A percentile compares a stretch with the other conserved stretches of the same genome.
phyloP scores from a whole-genome alignment of 768 basidiomycete species.

The Fomitopsis pulvina region DNA sequence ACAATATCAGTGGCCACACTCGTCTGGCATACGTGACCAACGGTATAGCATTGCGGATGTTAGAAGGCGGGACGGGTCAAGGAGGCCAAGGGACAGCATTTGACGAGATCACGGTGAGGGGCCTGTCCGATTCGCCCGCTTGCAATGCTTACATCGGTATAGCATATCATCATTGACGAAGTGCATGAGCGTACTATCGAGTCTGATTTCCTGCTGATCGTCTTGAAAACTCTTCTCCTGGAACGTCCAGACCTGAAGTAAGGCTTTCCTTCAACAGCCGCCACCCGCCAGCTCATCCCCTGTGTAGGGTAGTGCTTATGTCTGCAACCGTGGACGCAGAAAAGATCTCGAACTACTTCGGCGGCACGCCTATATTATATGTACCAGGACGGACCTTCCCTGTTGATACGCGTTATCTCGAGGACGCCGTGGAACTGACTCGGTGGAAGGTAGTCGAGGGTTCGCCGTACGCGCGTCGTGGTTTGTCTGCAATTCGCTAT shows the following conservation, averaged over 20 bases:
- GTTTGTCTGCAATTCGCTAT: slow-evolving; percentile 26
- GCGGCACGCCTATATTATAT: slow-evolving; percentile 74
- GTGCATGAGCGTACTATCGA: slow-evolving; percentile 97
- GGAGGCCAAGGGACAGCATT: slow-evolving; percentile 74
- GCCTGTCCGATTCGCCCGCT: background rate
- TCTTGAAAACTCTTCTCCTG: slow-evolving; percentile 75
- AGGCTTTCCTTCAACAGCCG: slow-evolving; percentile 12
- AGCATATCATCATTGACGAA: slow-evolving; percentile 97
- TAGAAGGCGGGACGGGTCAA: slow-evolving; percentile 76
- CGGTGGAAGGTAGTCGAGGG: slow-evolving; percentile 72
- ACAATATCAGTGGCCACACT: slow-evolving; percentile 73
- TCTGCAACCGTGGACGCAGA: slow-evolving; percentile 92
- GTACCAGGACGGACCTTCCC: slow-evolving; percentile 96
- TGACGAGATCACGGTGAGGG: slow-evolving; percentile 86
- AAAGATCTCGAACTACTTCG: slow-evolving; percentile 85
- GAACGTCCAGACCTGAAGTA: slow-evolving; percentile 83
- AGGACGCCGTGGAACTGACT: slow-evolving; percentile 84
- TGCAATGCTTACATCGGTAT: background rate
- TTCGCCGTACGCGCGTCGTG: slow-evolving; percentile 72
- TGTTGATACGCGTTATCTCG: slow-evolving; percentile 77
- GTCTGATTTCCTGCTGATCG: slow-evolving; percentile 93
- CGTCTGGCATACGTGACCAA: slow-evolving; percentile 83
- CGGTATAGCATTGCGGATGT: slow-evolving; percentile 93
- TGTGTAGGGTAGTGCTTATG: slow-evolving; percentile 82
- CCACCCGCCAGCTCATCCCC: background rate